Evolutionary conservation across 2,329 filamentous ascomycete genomes (phyloP).

Genomic region (Aspergillus caelatus): DNA sequence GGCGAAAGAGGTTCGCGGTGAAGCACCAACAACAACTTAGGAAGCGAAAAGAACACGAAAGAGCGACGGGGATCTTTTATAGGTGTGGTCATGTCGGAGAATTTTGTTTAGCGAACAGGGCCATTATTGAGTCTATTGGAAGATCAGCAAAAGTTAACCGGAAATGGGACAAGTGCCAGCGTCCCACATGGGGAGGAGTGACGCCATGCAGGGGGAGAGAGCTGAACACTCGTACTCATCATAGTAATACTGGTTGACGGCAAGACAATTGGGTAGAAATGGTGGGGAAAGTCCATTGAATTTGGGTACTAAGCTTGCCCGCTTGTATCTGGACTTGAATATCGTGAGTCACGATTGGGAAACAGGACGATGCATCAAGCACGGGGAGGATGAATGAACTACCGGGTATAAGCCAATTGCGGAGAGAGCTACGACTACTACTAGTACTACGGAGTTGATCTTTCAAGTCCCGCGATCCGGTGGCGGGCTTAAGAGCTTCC

Average conservation of each 20-base stretch:
- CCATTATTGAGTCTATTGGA: constrained; percentile 15
- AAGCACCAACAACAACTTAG: background rate
- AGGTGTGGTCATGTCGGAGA: constrained; percentile 16
- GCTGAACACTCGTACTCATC: background rate
- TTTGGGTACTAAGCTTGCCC: background rate
- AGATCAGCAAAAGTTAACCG: constrained; percentile 23
- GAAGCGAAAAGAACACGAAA: background rate
- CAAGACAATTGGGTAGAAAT: background rate
- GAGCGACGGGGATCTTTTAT: constrained; percentile 14
- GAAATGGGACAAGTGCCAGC: constrained; percentile 1
- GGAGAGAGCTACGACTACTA: background rate
- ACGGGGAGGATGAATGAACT: background rate
- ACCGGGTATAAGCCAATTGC: background rate
- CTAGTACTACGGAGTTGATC: too few species aligned
- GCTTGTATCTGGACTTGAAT: background rate
- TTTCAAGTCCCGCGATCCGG: background rate
- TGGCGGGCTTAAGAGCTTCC: background rate
- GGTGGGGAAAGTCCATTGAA: background rate
- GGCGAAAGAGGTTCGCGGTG: background rate
- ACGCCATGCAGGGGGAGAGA: constrained; percentile 7
- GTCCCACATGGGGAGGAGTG: constrained; percentile 9
- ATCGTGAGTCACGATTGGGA: background rate
- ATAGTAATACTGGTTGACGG: background rate
- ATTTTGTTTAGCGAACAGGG: constrained; percentile 10
- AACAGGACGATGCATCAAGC: background rate